Base-by-base conservation (phyloP, 768 basidiomycete species). In the Leccinellum rugosiceps region DNA sequence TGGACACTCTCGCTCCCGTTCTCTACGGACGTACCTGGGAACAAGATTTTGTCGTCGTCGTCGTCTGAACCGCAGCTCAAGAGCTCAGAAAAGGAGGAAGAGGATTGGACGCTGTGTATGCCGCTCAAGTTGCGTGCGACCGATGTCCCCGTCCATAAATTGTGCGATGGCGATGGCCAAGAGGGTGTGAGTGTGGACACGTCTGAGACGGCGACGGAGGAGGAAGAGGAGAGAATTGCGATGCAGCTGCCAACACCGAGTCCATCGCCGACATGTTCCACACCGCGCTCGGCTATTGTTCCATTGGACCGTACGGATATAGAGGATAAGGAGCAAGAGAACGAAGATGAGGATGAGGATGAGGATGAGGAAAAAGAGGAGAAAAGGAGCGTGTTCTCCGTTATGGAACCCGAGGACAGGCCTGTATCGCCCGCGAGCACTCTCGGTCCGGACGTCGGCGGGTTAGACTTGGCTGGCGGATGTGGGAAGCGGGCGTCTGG, bases 31-130 rank as follows among this genome's bases (percentile, higher is more conserved):
- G 45, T 60, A 3, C 70, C 70, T 0, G 70, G 70, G 11, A 50
- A 63, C 44, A 59, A 61, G 60, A 61, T 70, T 8, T 3, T 50
- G 6, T 47, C 46, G 0, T 57, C 57, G 34, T 58, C 57, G 9
- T 26, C 15, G 25, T 15, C 49, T 48, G 52, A 53, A 23, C 58
- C 55, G 0, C 26, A 44, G n/a, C 35, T 30, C 4, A 35, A 60
- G n/a, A 38, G n/a, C 17, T 15, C 51, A 1, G 53, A 59, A n/a
- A 38, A 38, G n/a, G 38, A 38, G 21, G 38, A 43, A 23, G 72
- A 72, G 6, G 70, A 72, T 28, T 72, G 70, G 70, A 72, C 70
- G 31, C 53, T 72, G 8, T 72, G 68, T 6, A 73, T 73, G 72
- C 68, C 70, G 17, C 61, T 73, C 58, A 65, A 70, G 30, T 38